These are phyloP conservation scores for Talaromyces sp. DNA, from an alignment of 2,329 filamentous ascomycete genomes.

Conservation along the genomic window DNA sequence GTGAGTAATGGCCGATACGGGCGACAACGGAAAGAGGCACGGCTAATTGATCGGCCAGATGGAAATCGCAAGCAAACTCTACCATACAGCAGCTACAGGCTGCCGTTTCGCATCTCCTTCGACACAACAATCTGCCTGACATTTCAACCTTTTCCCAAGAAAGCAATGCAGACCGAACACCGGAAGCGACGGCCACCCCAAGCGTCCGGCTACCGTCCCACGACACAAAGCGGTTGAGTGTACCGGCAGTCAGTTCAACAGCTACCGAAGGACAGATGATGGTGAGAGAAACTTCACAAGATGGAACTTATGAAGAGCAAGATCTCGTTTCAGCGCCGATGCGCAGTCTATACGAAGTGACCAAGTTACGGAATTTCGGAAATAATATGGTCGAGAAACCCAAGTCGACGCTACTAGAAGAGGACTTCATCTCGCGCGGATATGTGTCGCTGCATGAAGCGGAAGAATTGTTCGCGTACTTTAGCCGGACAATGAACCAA, in stretches of 20 bases:
- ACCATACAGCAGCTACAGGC: conserved; percentile 45
- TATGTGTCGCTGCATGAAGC: conserved; percentile 50
- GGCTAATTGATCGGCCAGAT: conserved; percentile 32
- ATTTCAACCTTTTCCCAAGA: conserved; percentile 40
- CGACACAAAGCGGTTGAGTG: conserved; percentile 19
- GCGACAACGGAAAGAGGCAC: neutral
- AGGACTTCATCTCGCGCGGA: conserved; percentile 54
- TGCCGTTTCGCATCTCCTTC: conserved; percentile 48
- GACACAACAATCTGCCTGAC: conserved; percentile 43
- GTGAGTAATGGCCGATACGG: conserved; percentile 35
- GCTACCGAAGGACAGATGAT: conserved; percentile 38
- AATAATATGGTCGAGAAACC: conserved; percentile 40
- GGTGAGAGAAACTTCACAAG: conserved; percentile 48
- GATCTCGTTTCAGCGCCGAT: conserved; percentile 52
- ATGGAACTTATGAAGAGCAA: conserved; percentile 42
- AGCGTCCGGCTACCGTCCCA: conserved; percentile 29
- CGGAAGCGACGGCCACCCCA: conserved; percentile 29
- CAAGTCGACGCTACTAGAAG: conserved; percentile 41
- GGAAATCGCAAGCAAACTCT: conserved; percentile 46
- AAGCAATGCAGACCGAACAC: conserved; percentile 28
- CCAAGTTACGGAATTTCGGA: conserved; percentile 47
- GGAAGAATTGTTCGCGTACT: conserved; percentile 53
- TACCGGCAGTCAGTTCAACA: conserved; percentile 26
- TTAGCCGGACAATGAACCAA: conserved; percentile 52
- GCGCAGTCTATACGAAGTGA: conserved; percentile 56